Evolutionary conservation across 1,139 yeast genomes (phyloP).

Genomic region (Sugiyamaella pinicola): DNA sequence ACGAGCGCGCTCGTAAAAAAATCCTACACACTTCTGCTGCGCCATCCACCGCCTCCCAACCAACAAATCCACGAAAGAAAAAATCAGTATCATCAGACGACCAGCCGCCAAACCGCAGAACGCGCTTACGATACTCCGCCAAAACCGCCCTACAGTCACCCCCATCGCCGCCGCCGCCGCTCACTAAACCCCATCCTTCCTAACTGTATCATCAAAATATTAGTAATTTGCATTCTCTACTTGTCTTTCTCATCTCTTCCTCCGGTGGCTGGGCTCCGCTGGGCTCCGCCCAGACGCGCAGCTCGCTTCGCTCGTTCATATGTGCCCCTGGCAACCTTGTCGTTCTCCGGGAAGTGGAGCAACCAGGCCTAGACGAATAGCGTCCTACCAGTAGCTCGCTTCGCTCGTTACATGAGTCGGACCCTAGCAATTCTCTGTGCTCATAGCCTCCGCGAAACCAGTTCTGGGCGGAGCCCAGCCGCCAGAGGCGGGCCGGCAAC

Average conservation of each 20-base stretch:
- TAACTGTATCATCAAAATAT: background rate
- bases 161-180: background rate
- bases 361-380: no score
- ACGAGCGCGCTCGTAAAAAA: slow-evolving; percentile 54
- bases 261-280: slow-evolving; percentile 5
- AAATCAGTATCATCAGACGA: slow-evolving; percentile 1
- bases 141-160: slow-evolving; percentile 7
- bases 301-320: no score
- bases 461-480: no score
- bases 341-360: no score
- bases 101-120: background rate
- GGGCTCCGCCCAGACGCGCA: background rate
- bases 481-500: background rate
- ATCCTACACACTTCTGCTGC: background rate
- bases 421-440: no score
- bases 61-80: background rate
- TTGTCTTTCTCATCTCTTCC: background rate
- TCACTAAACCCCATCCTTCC: background rate
- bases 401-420: background rate
- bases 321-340: no score
- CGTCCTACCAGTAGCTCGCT: background rate
- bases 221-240: slow-evolving; percentile 4
- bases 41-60: background rate
- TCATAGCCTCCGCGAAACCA: no score
- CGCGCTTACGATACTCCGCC: slow-evolving; percentile 2